Base-by-base conservation (phyloP, 345 rosid species). In the Excoecaria agallocha region DNA sequence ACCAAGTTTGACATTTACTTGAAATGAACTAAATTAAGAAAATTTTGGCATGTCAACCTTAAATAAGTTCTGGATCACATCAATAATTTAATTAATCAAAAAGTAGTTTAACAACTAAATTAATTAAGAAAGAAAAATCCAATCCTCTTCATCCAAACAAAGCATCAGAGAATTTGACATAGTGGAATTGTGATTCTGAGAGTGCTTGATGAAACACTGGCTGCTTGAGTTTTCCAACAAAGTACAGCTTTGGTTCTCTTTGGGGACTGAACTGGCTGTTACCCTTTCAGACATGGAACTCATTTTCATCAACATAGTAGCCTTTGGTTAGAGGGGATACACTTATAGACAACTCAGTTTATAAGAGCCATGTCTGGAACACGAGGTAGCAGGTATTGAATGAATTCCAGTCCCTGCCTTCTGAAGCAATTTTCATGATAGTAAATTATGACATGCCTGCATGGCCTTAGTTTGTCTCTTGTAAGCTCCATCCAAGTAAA, bases 381-480 rank as follows among this genome's bases (percentile, higher is more conserved):
- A 30, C 5, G 55, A 58, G 67, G 22, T 74, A 55, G 56, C n/a
- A 3, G 20, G 3, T 46, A 74, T 16, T 52, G 73, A 69, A n/a
- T 43, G 64, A 30, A 69, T 52, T n/a, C 46, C 25, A 17, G 41
- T 54, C 56, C 43, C 58, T 41, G 63, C 12, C 72, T 15, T 8
- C 57, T 25, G 8, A 17, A 70, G 9, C 45, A 52, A 70, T 51
- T 64, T 67, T 58, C 50, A 68, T 38, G 25, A 62, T 13, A 37
- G 61, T 25, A 24, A 46, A 39, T 13, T 76, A 10, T 76, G 48
- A 38, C 37, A 58, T 66, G 65, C 63, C 70, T 46, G 72, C 50
- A 15, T 68, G 19, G 52, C 65, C 37, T 24, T 38, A 24, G 13
- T 52, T 30, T 20, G 22, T 62, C 65, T 72, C 22, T 66, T 19